These are phyloP conservation scores for Edaphochlamys debaryana DNA, from an alignment of 139 green algal genomes.

Conservation along the genomic window DNA sequence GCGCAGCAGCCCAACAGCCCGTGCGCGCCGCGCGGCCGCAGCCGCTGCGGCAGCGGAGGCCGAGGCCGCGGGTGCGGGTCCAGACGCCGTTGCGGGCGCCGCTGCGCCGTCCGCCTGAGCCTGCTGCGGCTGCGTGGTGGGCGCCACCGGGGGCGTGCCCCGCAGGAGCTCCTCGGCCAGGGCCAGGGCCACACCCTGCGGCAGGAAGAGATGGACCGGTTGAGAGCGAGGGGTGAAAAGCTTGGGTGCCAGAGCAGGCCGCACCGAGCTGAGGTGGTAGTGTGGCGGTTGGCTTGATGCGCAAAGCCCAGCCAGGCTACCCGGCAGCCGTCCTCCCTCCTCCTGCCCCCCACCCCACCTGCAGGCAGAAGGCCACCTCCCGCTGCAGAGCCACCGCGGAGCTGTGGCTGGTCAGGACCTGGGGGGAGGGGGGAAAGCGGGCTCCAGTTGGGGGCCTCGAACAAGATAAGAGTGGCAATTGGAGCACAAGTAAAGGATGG, in stretches of 20 bases:
- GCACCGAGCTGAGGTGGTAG: too few relatives aligned
- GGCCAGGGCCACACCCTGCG: conserved; percentile 15
- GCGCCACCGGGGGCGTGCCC: background rate
- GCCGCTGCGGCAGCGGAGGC: background rate
- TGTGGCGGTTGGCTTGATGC: too few relatives aligned
- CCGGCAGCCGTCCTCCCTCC: too few relatives aligned
- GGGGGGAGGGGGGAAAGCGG: too few relatives aligned
- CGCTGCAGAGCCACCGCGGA: conserved; percentile 12
- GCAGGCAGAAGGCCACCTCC: conserved; percentile 30
- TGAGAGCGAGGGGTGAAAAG: too few relatives aligned
- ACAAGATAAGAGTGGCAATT: too few relatives aligned
- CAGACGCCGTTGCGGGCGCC: background rate
- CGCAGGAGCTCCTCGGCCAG: conserved; percentile 26
- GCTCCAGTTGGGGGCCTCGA: too few relatives aligned
- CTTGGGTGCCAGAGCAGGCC: too few relatives aligned
- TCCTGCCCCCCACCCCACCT: background rate
- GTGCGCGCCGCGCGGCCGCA: conserved; percentile 5
- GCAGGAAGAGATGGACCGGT: too few relatives aligned
- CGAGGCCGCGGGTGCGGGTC: background rate
- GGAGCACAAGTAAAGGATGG: too few relatives aligned
- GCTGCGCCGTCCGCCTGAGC: background rate
- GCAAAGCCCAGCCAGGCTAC: too few relatives aligned
- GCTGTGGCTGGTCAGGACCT: background rate
- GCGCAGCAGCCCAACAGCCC: conserved; percentile 2
- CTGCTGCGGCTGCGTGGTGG: background rate